Base-by-base conservation (phyloP, 257 asterid species). In the Orobanche coerulescens region DNA sequence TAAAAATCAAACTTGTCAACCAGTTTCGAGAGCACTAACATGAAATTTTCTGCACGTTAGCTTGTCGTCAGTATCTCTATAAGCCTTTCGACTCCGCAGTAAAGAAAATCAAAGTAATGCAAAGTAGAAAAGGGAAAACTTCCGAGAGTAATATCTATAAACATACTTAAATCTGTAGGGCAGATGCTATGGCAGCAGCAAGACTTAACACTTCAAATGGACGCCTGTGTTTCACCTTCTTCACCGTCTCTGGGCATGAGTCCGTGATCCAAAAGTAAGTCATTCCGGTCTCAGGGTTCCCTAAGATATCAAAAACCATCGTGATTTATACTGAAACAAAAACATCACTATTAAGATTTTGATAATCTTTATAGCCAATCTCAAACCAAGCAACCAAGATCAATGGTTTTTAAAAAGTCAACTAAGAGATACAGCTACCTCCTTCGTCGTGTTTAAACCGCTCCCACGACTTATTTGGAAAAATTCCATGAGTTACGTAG, bases 211-310 rank as follows among this genome's bases (percentile, higher is more conserved):
- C 81, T 77, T 91, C 94, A 46, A 88, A 91, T 0, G 96, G 98
- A 44, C 80, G 51, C 67, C 68, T 84, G 76, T 82, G 71, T 75
- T 82, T 84, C 65, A 91, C 98, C 57, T 82, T 87, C 76, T 76
- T 77, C 71, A 88, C 95, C 0, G 98, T 91, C 58, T 61, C 78
- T 1, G 98, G 96, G 75, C 98, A 91, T 4, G 96, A 91, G 66
- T 91, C 98, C 6, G 98, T 91, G 73, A 91, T 85, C 98, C 98
- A 91, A 66, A 88, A 91, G 82, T 85, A 81, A n/a, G 81, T 43
- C 95, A 91, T 81, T 61, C 93, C 96, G 23, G 48, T 78, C 79
- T 70, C 92, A 0, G 98, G 87, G 58, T 69, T 75, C 70, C 95
- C 98, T 91, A 66, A 62, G 19, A 55, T 66, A 69, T 43, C n/a